A percentile compares a stretch with the other conserved stretches of the same genome.
Evolutionary conservation across 2,329 filamentous ascomycete genomes (phyloP).

Genomic region (Diaporthe sp.): DNA sequence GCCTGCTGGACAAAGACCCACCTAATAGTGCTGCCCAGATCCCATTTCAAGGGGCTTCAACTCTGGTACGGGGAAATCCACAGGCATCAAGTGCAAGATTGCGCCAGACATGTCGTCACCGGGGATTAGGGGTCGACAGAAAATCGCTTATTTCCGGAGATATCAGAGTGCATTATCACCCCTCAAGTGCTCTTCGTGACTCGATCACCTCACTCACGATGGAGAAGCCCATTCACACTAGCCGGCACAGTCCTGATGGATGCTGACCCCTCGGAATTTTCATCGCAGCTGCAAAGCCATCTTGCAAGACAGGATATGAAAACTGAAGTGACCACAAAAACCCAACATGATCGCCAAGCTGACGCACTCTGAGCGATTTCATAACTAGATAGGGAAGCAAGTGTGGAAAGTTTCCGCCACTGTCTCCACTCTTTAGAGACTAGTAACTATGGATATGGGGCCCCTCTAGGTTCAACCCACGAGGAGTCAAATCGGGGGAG

Average conservation of each 20-base stretch:
- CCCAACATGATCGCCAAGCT: not conserved
- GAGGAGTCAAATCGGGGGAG: not conserved
- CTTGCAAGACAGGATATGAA: no score
- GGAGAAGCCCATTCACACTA: not conserved
- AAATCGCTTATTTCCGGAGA: not conserved
- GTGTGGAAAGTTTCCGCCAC: not conserved
- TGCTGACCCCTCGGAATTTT: not conserved
- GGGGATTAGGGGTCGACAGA: not conserved
- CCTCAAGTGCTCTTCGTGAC: not conserved
- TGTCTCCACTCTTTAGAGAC: not conserved
- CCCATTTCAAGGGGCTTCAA: not conserved
- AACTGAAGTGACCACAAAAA: not conserved
- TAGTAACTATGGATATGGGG: not conserved
- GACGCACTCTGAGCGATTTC: not conserved
- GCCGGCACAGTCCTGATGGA: not conserved
- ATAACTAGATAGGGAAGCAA: no score
- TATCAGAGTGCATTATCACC: not conserved
- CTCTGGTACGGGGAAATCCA: not conserved
- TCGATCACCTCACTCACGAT: not conserved
- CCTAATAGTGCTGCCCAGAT: slow-evolving; percentile 2
- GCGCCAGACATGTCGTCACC: not conserved
- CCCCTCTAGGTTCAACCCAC: not conserved
- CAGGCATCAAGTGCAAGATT: not conserved
- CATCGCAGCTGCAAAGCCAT: not conserved
- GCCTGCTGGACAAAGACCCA: slow-evolving; percentile 3